A percentile compares a stretch with the other conserved stretches of the same genome.
Conservation (phyloP, 164 flowering plant genomes). For the Cinnamomum chago region DNA sequence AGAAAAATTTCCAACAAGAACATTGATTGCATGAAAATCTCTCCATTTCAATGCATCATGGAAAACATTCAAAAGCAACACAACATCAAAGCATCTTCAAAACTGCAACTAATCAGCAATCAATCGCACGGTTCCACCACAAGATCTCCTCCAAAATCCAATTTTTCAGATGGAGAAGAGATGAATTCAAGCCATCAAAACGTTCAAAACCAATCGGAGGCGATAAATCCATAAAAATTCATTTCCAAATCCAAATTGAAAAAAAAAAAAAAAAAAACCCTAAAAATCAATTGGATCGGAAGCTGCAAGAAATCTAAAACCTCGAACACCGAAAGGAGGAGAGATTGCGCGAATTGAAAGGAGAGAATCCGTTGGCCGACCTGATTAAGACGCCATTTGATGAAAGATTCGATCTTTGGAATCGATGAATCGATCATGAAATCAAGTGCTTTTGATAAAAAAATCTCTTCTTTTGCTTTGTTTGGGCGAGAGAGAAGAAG, state of each 20-base stretch:
- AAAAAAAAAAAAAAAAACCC: neutral
- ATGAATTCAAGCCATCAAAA: neutral
- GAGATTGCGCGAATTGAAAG: neutral
- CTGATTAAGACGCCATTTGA: slow-evolving; percentile 1
- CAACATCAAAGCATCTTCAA: neutral
- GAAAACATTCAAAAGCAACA: no score
- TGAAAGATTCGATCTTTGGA: neutral
- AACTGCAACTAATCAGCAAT: neutral
- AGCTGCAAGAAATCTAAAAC: neutral
- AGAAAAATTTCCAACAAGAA: neutral
- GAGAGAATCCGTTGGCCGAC: neutral
- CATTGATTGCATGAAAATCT: neutral
- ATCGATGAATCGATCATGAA: neutral
- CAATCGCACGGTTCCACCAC: neutral
- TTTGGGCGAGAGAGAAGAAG: neutral
- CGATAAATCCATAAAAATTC: neutral
- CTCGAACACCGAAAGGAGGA: neutral
- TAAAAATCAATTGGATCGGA: neutral
- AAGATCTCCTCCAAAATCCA: neutral
- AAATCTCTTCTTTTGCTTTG: neutral
- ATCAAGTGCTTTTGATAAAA: neutral
- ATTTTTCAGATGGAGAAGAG: neutral
- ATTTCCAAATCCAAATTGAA: neutral
- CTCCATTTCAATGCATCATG: neutral
- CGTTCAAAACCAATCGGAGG: neutral